Conservation (phyloP, 495 filamentous ascomycete genomes). For the Penicillium goetzii region DNA sequence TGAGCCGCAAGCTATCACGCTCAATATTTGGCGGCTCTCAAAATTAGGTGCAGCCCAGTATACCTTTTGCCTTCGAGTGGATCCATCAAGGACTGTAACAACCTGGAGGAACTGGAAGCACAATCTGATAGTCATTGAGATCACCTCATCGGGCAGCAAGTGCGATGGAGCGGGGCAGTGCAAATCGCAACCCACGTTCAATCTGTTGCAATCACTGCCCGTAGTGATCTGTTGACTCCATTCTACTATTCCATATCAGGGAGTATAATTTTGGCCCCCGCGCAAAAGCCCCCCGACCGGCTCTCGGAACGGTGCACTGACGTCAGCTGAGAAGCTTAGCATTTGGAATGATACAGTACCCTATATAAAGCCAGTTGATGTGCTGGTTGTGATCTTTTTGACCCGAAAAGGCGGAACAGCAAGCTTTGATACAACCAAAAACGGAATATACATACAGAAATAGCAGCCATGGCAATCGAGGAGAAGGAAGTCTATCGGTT, state of each 20-base stretch:
- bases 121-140: not conserved
- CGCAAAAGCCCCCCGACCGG: not conserved
- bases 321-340: not conserved
- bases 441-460: not conserved
- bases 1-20: not conserved
- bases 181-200: not conserved
- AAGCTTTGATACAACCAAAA: not conserved
- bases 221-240: not conserved
- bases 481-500: constrained; percentile 4
- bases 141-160: not conserved
- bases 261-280: not conserved
- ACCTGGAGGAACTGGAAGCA: too few species aligned
- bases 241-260: not conserved
- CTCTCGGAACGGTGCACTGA: not conserved
- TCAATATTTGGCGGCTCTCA: not conserved
- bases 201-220: not conserved
- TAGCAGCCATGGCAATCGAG: not conserved
- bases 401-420: not conserved
- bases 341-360: not conserved
- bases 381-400: not conserved
- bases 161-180: not conserved
- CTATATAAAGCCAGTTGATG: not conserved
- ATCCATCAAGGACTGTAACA: too few species aligned
- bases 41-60: not conserved
- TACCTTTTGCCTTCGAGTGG: not conserved